Base-by-base conservation (phyloP, 2,329 filamentous ascomycete species). In the Cladosporium sp. region DNA sequence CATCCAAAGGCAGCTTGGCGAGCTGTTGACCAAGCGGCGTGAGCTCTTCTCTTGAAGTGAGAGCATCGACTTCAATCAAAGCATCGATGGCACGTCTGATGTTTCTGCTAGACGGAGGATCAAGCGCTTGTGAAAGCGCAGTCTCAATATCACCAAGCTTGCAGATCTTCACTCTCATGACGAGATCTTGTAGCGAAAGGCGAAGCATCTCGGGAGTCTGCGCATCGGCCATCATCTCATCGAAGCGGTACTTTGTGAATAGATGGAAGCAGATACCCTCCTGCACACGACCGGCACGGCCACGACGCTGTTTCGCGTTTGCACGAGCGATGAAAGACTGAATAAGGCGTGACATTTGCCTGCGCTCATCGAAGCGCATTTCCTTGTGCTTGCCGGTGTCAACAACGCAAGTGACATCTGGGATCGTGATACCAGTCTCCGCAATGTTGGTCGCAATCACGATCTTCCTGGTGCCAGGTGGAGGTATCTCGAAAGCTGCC, bases 391-490 rank as follows among this genome's bases (percentile, higher is more conserved):
- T 98, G 65, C 95, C 95, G 0, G 93, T 93, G 77, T 99, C 95
- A 66, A 99, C 91, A 54, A 99, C 95, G 72, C 93, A 97, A 0
- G 95, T 98, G 32, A 99, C 92, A 75, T 99, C 95, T 1, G 95
- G 95, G 70, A 99, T 99, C 0, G 95, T 99, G 74, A 99, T 97
- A 81, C 95, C 95, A 0, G 95, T 99, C 77, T 99, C 95, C 5
- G 95, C 95, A 76, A 99, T 99, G 75, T 99, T 99, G 16, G 95
- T 99, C 1, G 95, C 93, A 63, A 99, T 85, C 1, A 99, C 94
- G 69, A 99, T 95, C 80, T 99, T 99, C 68, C 93, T 87, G 65
- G 88, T 84, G 0, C 94, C 94, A 3, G 84, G 84, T 0, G 93
- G 92, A 6, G 95, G 95, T 0, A 97, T 80, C 6, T 92, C 82